Percentiles rank a stretch among this genome's conserved stretches.
Evolutionary conservation across 306 rosid species (phyloP).

Genomic region (Malus domestica): ASM211411v1 NC_041798.1:40390001-40390500

Average conservation of each 20-base stretch:
- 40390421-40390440: neutral
- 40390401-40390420: conserved; percentile 19
- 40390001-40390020: neutral
- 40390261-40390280: conserved; percentile 50
- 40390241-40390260: conserved; percentile 59
- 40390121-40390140: no score
- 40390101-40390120: neutral
- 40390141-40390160: neutral
- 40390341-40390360: neutral
- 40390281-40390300: conserved; percentile 36
- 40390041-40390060: neutral
- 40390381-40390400: conserved; percentile 22
- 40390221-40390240: conserved; percentile 39
- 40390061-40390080: no score
- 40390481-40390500: neutral
- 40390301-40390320: conserved; percentile 53
- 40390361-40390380: no score
- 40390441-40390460: neutral
- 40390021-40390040: neutral
- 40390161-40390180: neutral
- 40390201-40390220: neutral
- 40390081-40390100: neutral
- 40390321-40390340: conserved; percentile 3
- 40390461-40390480: neutral
- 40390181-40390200: neutral